These are phyloP conservation scores for Borovskyia barvae DNA, from an alignment of 208 protist species.

Conservation along the genomic window DNA sequence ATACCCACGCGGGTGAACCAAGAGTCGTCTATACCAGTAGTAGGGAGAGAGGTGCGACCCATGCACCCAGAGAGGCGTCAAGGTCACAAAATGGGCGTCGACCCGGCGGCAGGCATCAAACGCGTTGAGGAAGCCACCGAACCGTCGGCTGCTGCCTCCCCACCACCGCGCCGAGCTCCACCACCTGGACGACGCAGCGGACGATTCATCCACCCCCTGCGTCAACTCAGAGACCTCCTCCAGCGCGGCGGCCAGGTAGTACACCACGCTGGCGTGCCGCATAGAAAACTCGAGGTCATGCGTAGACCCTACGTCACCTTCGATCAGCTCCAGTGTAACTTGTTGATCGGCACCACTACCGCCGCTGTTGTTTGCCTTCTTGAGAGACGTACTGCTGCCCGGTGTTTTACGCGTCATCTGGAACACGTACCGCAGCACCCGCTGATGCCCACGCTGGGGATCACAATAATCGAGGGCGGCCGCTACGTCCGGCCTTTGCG, in stretches of 20 bases:
- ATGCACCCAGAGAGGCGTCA: constrained; percentile 65
- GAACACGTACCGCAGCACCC: constrained; percentile 40
- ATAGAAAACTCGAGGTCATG: constrained; percentile 51
- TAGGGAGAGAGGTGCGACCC: constrained; percentile 43
- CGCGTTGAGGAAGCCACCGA: constrained; percentile 40
- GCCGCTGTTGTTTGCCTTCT: neutral
- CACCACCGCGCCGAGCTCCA: constrained; percentile 7
- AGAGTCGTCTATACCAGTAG: constrained; percentile 60
- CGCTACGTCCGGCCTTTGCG: constrained; percentile 14
- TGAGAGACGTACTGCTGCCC: neutral
- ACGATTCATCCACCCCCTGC: constrained; percentile 2
- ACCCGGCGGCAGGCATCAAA: constrained; percentile 58
- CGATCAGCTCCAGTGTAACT: constrained; percentile 48
- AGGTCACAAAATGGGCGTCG: constrained; percentile 62
- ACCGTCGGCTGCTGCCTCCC: constrained; percentile 18
- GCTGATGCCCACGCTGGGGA: constrained; percentile 10
- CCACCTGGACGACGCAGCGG: constrained; percentile 2
- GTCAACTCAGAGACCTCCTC: constrained; percentile 19
- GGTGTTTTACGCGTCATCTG: neutral
- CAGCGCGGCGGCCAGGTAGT: constrained; percentile 44
- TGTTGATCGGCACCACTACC: neutral
- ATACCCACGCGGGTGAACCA: constrained; percentile 40
- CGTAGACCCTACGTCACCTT: constrained; percentile 34
- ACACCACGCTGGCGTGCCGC: constrained; percentile 49
- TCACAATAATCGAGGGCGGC: constrained; percentile 19